Conservation (phyloP, 2,329 filamentous ascomycete genomes). For the Atkinsonella texensis region DNA sequence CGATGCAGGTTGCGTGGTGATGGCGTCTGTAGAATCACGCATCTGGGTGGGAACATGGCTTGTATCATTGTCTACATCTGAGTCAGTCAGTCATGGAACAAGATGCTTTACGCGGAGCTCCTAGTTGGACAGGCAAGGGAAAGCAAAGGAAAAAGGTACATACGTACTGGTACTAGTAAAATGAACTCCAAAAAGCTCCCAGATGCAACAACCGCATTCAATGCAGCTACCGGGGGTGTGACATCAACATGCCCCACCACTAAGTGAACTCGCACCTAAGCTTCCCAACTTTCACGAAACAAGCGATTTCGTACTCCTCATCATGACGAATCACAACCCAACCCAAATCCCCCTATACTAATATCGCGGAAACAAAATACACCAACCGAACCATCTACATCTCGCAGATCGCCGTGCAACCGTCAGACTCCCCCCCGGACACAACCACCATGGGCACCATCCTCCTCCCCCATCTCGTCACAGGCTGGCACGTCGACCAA, state of each 20-base stretch:
- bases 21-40: background rate
- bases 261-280: background rate
- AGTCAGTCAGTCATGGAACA: background rate
- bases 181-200: too few relatives aligned
- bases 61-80: background rate
- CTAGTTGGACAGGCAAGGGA: too few relatives aligned
- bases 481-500: slow-evolving; percentile 97
- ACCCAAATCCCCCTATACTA: background rate
- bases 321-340: background rate
- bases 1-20: background rate
- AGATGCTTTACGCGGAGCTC: background rate
- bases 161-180: too few relatives aligned
- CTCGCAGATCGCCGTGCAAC: background rate
- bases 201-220: too few relatives aligned
- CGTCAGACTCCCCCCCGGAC: background rate
- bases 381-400: too few relatives aligned
- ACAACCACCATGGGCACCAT: slow-evolving; percentile 56
- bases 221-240: background rate
- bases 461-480: slow-evolving; percentile 79
- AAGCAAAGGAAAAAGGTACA: too few relatives aligned
- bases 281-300: too few relatives aligned
- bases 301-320: background rate
- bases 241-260: background rate
- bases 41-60: background rate
- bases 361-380: too few relatives aligned